Conservation (phyloP, 257 asterid genomes). For the Primulina eburnea region DNA sequence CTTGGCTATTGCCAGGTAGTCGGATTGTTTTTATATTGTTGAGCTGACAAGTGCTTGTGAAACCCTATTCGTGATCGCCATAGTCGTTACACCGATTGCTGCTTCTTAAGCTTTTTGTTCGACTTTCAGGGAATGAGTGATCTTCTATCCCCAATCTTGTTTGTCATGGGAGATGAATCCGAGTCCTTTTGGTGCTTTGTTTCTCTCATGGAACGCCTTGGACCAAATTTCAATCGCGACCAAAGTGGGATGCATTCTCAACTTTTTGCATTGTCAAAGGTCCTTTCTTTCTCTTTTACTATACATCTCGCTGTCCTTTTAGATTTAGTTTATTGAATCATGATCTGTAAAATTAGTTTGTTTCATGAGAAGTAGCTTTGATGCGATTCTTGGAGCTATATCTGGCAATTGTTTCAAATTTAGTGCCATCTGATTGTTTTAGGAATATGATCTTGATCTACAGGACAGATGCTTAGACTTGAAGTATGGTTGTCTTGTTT, state of each 20-base stretch:
- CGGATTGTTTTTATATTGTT: constrained; percentile 4
- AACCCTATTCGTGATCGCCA: not conserved
- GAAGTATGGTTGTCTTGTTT: not conserved
- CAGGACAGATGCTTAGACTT: not conserved
- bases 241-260: constrained; percentile 99
- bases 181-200: constrained; percentile 97
- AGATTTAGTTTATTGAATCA: not conserved
- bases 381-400: not conserved
- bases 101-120: constrained; percentile 24
- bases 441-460: not conserved
- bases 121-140: constrained; percentile 95
- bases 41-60: constrained; percentile 12
- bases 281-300: constrained; percentile 30
- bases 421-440: not conserved
- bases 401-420: not conserved
- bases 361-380: not conserved
- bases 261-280: constrained; percentile 96
- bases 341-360: not conserved
- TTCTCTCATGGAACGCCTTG: constrained; percentile 87
- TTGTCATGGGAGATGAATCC: constrained; percentile 86
- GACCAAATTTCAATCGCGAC: constrained; percentile 97
- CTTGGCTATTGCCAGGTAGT: constrained; percentile 98
- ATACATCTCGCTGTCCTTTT: not conserved
- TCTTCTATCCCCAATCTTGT: constrained; percentile 89
- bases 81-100: constrained; percentile 10